Evolutionary conservation across 1,284 basidiomycete genomes (phyloP).

Genomic region (Inonotus obliquus): DNA sequence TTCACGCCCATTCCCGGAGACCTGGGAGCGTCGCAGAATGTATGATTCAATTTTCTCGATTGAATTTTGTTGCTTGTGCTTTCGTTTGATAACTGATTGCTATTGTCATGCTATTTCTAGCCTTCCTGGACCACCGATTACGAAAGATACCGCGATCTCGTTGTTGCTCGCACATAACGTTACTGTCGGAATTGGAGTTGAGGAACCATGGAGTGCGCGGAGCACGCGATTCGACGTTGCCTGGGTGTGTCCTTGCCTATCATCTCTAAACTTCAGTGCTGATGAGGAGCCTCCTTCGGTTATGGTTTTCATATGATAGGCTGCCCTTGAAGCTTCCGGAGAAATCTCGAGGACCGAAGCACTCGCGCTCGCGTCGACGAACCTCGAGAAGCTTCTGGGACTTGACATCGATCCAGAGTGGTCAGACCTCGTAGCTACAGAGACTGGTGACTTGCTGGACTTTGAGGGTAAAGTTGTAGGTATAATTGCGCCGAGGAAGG

Average conservation of each 20-base stretch:
- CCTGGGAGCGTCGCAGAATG: conserved; percentile 54
- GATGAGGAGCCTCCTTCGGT: conserved; percentile 1
- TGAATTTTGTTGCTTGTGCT: background rate
- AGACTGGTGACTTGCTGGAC: conserved; percentile 53
- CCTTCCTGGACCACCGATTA: conserved; percentile 67
- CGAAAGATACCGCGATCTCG: conserved; percentile 48
- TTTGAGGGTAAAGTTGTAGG: conserved; percentile 58
- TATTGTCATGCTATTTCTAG: conserved; percentile 28
- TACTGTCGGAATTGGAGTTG: conserved; percentile 62
- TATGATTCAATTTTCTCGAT: conserved; percentile 26
- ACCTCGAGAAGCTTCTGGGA: conserved; percentile 63
- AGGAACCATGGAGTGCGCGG: conserved; percentile 57
- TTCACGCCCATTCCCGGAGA: conserved; percentile 51
- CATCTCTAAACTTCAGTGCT: no score
- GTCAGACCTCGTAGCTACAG: conserved; percentile 62
- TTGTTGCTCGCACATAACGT: conserved; percentile 57
- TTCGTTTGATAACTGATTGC: background rate
- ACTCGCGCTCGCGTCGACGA: conserved; percentile 55
- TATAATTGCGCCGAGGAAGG: conserved; percentile 45
- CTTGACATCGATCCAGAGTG: conserved; percentile 35
- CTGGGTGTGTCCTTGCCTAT: conserved; percentile 48
- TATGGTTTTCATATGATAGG: conserved; percentile 19
- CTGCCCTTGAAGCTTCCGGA: conserved; percentile 38
- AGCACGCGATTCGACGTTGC: conserved; percentile 68
- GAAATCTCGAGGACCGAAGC: conserved; percentile 47